These are phyloP conservation scores for Hippophae tibetana DNA, from an alignment of 306 rosid genomes.

Conservation along the genomic window DNA sequence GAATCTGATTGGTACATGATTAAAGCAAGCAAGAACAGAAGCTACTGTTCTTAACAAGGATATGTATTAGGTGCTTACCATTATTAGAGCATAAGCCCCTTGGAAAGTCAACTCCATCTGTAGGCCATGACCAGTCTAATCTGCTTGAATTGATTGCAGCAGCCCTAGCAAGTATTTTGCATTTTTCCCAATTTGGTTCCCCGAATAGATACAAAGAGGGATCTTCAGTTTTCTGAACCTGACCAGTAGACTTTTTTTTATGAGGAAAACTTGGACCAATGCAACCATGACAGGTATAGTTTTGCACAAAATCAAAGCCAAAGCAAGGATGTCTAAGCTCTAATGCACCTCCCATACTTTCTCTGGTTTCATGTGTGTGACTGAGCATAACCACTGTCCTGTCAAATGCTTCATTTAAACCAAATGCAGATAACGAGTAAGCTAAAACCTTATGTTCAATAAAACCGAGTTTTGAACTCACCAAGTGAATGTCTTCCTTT, in stretches of 20 bases:
- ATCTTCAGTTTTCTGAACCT: constrained; percentile 17
- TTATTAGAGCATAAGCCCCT: constrained; percentile 24
- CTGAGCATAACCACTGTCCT: constrained; percentile 46
- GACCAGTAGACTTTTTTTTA: constrained; percentile 21
- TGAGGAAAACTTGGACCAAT: constrained; percentile 13
- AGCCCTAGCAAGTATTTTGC: constrained; percentile 53
- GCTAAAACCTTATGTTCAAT: constrained; percentile 39
- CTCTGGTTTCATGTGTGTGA: constrained; percentile 23
- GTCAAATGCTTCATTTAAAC: constrained; percentile 79
- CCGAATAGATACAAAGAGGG: constrained; percentile 45
- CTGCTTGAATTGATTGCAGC: constrained; percentile 54
- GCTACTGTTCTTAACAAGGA: not conserved
- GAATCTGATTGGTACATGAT: not conserved
- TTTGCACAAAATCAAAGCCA: constrained; percentile 34
- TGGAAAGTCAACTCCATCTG: constrained; percentile 23
- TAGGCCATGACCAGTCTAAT: constrained; percentile 24
- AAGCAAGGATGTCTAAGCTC: constrained; percentile 68
- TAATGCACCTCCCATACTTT: constrained; percentile 11
- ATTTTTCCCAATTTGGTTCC: constrained; percentile 60
- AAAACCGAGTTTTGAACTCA: constrained; percentile 47
- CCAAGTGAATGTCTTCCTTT: constrained; percentile 25
- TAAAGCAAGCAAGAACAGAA: not conserved
- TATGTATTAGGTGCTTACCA: constrained; percentile 18
- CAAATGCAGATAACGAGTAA: constrained; percentile 58
- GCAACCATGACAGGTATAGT: constrained; percentile 53